Conservation (phyloP, 768 basidiomycete species). For the Lentinus tigrinus region DNA sequence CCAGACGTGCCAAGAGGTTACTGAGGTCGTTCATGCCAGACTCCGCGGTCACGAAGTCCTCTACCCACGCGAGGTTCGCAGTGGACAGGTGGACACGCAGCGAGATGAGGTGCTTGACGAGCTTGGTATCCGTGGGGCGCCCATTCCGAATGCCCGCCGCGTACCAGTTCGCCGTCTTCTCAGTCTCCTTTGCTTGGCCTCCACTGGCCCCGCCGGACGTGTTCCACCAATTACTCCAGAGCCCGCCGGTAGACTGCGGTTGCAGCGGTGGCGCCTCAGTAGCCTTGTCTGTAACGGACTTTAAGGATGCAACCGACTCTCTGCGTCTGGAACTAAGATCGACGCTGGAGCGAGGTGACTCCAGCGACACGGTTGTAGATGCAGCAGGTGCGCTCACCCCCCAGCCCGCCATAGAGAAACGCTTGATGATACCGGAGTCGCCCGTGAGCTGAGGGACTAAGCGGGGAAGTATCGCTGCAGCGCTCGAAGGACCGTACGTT, state of each 20-base stretch:
- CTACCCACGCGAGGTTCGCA: conserved; percentile 73
- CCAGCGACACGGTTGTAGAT: conserved; percentile 34
- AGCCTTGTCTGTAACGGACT: conserved; percentile 30
- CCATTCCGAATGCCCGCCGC: conserved; percentile 56
- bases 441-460: conserved; percentile 78
- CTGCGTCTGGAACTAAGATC: conserved; percentile 33
- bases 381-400: conserved; percentile 38
- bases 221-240: conserved; percentile 77
- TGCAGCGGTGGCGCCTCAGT: conserved; percentile 34
- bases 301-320: conserved; percentile 25
- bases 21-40: conserved; percentile 68
- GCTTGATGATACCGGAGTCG: conserved; percentile 62
- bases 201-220: conserved; percentile 49
- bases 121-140: conserved; percentile 54
- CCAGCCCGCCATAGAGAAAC: conserved; percentile 68
- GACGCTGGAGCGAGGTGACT: conserved; percentile 36
- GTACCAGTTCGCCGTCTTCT: conserved; percentile 58
- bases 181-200: conserved; percentile 36
- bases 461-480: conserved; percentile 55
- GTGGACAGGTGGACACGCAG: conserved; percentile 87
- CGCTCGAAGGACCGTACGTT: conserved; percentile 62
- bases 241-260: conserved; percentile 70
- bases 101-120: conserved; percentile 76
- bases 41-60: conserved; percentile 67
- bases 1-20: conserved; percentile 53